phyloP scores from a whole-genome alignment of 176 grass and related monocot genomes.

The Cenchrus fungigraminus region DNA sequence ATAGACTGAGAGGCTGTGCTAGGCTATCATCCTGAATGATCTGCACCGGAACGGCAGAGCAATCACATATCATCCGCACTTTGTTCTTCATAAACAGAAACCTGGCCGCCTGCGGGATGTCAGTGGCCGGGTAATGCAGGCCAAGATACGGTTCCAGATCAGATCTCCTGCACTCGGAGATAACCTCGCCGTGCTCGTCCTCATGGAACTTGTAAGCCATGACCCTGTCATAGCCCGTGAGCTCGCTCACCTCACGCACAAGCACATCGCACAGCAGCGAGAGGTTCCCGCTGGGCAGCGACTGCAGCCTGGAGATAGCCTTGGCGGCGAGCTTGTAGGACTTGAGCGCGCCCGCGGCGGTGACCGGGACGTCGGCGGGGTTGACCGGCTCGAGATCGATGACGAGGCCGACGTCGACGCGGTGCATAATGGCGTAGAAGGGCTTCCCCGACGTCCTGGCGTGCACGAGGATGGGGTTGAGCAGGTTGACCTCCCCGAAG shows the following conservation, averaged over 20 bases:
- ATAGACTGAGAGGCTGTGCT: slow-evolving; percentile 66
- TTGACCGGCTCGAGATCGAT: slow-evolving; percentile 93
- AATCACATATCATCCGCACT: slow-evolving; percentile 93
- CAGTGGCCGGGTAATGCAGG: slow-evolving; percentile 93
- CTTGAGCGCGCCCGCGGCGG: slow-evolving; percentile 77
- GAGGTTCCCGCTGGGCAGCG: slow-evolving; percentile 86
- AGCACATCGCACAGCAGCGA: slow-evolving; percentile 91
- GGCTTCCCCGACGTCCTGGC: slow-evolving; percentile 89
- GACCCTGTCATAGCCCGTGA: slow-evolving; percentile 88
- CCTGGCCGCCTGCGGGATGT: slow-evolving; percentile 87
- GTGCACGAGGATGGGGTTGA: slow-evolving; percentile 94
- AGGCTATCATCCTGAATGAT: slow-evolving; percentile 81
- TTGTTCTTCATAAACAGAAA: slow-evolving; percentile 99
- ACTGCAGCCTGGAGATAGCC: slow-evolving; percentile 90
- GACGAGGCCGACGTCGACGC: slow-evolving; percentile 78
- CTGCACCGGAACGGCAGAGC: slow-evolving; percentile 58
- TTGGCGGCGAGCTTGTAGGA: slow-evolving; percentile 95
- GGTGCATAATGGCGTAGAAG: slow-evolving; percentile 93
- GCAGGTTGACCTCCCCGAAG: slow-evolving; percentile 78
- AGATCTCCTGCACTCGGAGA: slow-evolving; percentile 82
- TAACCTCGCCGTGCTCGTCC: slow-evolving; percentile 95
- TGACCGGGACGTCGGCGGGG: slow-evolving; percentile 77
- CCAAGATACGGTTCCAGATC: slow-evolving; percentile 93
- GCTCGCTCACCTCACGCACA: slow-evolving; percentile 83
- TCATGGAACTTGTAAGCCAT: slow-evolving; percentile 99